Percentiles rank a stretch among this genome's conserved stretches.
Evolutionary conservation across 129 eudicot species (phyloP).

Genomic region (Centaurea solstitialis): DNA sequence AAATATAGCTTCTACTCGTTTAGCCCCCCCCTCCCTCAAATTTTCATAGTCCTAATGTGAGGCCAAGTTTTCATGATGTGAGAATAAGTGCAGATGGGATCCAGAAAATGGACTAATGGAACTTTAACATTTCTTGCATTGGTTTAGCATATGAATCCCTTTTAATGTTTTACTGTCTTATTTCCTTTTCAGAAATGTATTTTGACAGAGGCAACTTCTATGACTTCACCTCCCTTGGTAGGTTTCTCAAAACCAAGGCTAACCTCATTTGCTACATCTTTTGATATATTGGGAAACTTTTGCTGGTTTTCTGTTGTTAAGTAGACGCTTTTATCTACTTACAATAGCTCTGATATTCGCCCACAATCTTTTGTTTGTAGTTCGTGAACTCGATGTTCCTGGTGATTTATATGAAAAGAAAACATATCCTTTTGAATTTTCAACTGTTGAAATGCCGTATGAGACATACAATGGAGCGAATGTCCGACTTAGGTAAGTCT

Average conservation of each 20-base stretch:
- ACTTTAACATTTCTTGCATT: neutral
- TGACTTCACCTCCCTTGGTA: constrained; percentile 97
- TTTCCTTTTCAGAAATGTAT: constrained; percentile 81
- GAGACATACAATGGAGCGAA: constrained; percentile 94
- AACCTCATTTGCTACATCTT: neutral
- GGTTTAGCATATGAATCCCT: neutral
- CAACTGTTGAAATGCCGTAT: constrained; percentile 97
- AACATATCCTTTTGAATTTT: constrained; percentile 89
- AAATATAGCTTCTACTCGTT: neutral
- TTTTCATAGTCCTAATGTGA: neutral
- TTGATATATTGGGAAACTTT: neutral
- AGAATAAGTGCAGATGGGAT: neutral
- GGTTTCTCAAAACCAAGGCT: constrained; percentile 30
- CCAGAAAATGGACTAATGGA: neutral
- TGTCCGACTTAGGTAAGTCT: constrained; percentile 83
- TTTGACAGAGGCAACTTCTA: constrained; percentile 98
- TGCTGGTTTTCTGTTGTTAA: neutral
- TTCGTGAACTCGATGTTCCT: constrained; percentile 99
- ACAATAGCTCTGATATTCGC: neutral
- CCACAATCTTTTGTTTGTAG: constrained; percentile 38
- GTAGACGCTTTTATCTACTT: neutral
- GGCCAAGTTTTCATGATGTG: neutral
- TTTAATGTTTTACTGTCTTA: neutral
- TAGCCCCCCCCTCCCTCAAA: neutral
- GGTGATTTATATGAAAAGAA: constrained; percentile 95